These are phyloP conservation scores for Pyronema omphalodes DNA, from an alignment of 495 filamentous ascomycete genomes.

Conservation along the genomic window DNA sequence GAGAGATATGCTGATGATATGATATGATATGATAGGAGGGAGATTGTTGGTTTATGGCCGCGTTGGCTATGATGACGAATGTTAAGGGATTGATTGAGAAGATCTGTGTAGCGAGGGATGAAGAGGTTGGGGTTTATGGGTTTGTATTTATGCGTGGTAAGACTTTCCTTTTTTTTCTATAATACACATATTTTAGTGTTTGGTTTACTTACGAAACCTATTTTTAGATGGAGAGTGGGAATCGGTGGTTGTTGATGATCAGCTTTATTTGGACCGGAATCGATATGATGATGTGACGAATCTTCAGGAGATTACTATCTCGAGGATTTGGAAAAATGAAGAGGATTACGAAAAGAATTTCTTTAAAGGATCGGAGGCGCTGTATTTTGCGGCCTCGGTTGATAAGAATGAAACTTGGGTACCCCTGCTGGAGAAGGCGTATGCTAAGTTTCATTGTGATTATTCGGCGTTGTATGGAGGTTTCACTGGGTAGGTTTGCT, in stretches of 20 bases:
- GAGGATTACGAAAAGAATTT: constrained; percentile 61
- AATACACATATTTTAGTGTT: too few species aligned
- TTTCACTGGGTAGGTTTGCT: constrained; percentile 41
- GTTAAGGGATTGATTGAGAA: constrained; percentile 60
- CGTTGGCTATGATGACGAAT: constrained; percentile 65
- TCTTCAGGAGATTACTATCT: constrained; percentile 25
- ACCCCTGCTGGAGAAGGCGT: constrained; percentile 85
- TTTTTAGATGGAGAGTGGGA: constrained; percentile 71
- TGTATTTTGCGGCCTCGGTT: constrained; percentile 76
- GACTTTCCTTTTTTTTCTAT: too few species aligned
- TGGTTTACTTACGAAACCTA: background rate
- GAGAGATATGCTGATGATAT: constrained; percentile 29
- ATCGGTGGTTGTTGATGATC: constrained; percentile 69
- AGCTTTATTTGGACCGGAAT: constrained; percentile 13
- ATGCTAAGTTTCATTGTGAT: constrained; percentile 76
- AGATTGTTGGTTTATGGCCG: constrained; percentile 86
- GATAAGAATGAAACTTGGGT: constrained; percentile 87
- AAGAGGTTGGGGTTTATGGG: constrained; percentile 73
- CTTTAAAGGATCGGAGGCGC: constrained; percentile 39
- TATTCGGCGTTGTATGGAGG: constrained; percentile 57
- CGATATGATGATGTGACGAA: constrained; percentile 23
- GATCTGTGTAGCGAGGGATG: constrained; percentile 66
- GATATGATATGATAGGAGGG: constrained; percentile 63
- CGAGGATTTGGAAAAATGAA: background rate
- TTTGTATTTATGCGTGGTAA: constrained; percentile 76